Evolutionary conservation across 805 yeast species (phyloP).

Genomic region (Diddensiella caesifluorescens): DNA sequence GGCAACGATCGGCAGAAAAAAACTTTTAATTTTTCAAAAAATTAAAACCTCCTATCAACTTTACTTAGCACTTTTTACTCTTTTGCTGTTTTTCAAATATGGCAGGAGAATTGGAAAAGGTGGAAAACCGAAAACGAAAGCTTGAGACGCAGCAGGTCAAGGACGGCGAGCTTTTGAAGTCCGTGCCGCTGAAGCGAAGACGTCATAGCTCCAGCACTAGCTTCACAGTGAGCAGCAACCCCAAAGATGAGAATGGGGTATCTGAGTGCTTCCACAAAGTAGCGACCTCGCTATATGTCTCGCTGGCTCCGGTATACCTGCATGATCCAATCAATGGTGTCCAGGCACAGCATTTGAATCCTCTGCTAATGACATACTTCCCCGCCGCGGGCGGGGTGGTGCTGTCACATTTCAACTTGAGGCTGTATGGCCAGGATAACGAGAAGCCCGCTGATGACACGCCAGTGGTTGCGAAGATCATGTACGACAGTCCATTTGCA

Average conservation of each 20-base stretch:
- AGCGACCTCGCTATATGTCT: conserved; percentile 62
- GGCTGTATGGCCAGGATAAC: conserved; percentile 40
- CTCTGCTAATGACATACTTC: conserved; percentile 78
- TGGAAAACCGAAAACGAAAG: conserved; percentile 2
- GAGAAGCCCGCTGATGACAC: conserved; percentile 30
- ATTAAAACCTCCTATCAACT: neutral
- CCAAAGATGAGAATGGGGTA: conserved; percentile 26
- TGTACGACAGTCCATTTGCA: conserved; percentile 79
- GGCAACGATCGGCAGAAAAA: neutral
- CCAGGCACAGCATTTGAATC: conserved; percentile 82
- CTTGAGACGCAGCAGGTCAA: neutral
- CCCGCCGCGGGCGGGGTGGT: conserved; percentile 75
- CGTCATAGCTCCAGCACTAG: neutral
- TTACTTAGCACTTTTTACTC: neutral
- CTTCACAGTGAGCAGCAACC: conserved; percentile 18
- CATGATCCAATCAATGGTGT: conserved; percentile 71
- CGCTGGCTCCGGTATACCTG: conserved; percentile 79
- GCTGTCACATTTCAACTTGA: conserved; percentile 66
- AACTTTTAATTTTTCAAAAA: neutral
- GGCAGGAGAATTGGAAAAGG: neutral
- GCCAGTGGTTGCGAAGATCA: conserved; percentile 54
- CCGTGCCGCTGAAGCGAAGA: conserved; percentile 1
- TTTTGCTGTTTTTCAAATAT: neutral
- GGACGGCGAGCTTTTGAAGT: neutral
- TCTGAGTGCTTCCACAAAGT: conserved; percentile 66